Evolutionary conservation across 192 early-diverging fungal species (phyloP).

Genomic region (Mortierella antarctica): DNA sequence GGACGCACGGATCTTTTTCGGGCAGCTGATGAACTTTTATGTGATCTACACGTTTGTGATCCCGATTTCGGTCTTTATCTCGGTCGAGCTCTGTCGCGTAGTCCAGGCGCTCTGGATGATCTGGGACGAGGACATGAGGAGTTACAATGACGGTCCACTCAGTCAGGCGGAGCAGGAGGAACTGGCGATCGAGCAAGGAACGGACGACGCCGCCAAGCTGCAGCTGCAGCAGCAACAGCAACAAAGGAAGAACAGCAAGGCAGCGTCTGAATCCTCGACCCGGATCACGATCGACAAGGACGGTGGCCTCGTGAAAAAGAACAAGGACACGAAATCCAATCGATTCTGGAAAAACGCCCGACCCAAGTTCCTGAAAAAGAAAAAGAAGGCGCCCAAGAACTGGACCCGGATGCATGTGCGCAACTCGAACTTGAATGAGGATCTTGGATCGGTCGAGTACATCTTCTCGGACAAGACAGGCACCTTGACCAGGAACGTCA

Average conservation of each 20-base stretch:
- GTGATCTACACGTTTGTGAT: constrained; percentile 77
- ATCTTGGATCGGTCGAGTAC: constrained; percentile 94
- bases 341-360: constrained; percentile 37
- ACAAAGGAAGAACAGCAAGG: not conserved
- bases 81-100: constrained; percentile 75
- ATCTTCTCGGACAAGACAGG: constrained; percentile 88
- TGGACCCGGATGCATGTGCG: constrained; percentile 54
- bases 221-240: no score
- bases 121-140: constrained; percentile 71
- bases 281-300: constrained; percentile 14
- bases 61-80: constrained; percentile 80
- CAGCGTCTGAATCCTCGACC: constrained; percentile 19
- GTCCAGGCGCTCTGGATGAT: constrained; percentile 73
- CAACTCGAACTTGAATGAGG: constrained; percentile 82
- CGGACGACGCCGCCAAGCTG: constrained; percentile 11
- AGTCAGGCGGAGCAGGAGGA: constrained; percentile 52
- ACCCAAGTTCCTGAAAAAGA: constrained; percentile 16
- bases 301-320: not conserved
- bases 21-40: constrained; percentile 58
- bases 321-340: constrained; percentile 14
- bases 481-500: constrained; percentile 75
- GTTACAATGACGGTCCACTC: constrained; percentile 40
- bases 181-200: constrained; percentile 29
- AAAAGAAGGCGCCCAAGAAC: constrained; percentile 44
- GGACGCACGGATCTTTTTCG: constrained; percentile 30